A percentile compares a stretch with the other conserved stretches of the same genome.
Conservation (phyloP, 768 basidiomycete species). For the Leccinum truebloodii region DNA sequence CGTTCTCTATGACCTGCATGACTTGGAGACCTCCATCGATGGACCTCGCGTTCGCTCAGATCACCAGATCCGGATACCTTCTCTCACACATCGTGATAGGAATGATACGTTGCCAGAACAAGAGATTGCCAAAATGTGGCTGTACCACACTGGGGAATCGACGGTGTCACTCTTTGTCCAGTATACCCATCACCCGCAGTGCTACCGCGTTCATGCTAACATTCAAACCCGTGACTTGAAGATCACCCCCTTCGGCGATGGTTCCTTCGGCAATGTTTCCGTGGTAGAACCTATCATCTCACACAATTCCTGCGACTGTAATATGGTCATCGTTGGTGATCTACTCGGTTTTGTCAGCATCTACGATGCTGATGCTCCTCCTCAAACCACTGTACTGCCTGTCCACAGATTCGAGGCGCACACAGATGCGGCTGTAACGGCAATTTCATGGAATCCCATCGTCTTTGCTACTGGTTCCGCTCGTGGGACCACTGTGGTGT, state of each 20-base stretch:
- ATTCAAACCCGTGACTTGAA: conserved; percentile 29
- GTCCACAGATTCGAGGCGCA: conserved; percentile 61
- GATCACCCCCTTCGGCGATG: conserved; percentile 50
- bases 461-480: conserved; percentile 67
- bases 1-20: conserved; percentile 53
- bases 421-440: conserved; percentile 61
- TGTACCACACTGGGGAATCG: conserved; percentile 11
- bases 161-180: conserved; percentile 44
- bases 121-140: conserved; percentile 19
- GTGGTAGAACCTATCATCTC: conserved; percentile 50
- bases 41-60: conserved; percentile 13
- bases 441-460: conserved; percentile 60
- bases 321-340: conserved; percentile 66
- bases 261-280: conserved; percentile 52
- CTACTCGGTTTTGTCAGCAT: conserved; percentile 62
- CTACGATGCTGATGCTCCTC: conserved; percentile 48
- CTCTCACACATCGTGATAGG: conserved; percentile 29
- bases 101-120: conserved; percentile 3
- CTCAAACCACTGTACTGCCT: conserved; percentile 32
- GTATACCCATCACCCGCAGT: conserved; percentile 48
- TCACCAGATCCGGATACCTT: conserved; percentile 38
- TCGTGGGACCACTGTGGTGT: conserved; percentile 57
- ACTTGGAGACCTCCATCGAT: conserved; percentile 19
- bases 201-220: conserved; percentile 53
- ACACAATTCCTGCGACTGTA: conserved; percentile 35